phyloP scores from a whole-genome alignment of 305 asterid genomes.

The Fraxinus albicans region DNA sequence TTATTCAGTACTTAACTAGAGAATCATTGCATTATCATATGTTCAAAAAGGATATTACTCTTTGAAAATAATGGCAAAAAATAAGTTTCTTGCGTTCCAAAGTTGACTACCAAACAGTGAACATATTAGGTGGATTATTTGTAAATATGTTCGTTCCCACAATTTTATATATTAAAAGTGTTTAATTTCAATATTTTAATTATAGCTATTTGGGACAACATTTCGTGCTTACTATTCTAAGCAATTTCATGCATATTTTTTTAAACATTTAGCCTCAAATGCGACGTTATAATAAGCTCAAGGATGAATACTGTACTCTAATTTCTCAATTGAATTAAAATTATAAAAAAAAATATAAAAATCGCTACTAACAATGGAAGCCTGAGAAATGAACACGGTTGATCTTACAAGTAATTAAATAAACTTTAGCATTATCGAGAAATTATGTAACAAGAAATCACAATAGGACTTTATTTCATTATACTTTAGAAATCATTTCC shows the following conservation, averaged over 20 bases:
- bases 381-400: background rate
- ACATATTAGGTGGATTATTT: constrained; percentile 16
- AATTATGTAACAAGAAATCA: background rate
- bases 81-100: constrained; percentile 26
- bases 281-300: background rate
- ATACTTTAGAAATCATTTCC: background rate
- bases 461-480: background rate
- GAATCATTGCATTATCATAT: no score
- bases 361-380: background rate
- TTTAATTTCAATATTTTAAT: background rate
- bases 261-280: no score
- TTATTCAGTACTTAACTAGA: no score
- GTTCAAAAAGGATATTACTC: no score
- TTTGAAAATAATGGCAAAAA: constrained; percentile 5
- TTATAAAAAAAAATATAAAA: no score
- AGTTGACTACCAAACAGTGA: constrained; percentile 33
- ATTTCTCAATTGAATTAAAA: background rate
- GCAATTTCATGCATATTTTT: constrained; percentile 1
- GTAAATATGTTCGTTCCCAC: constrained; percentile 19
- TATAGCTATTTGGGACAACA: constrained; percentile 14
- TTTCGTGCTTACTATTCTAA: constrained; percentile 23
- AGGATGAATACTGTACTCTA: background rate
- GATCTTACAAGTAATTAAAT: background rate
- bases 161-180: background rate
- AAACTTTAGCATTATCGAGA: background rate